Evolutionary conservation across 768 basidiomycete species (phyloP), one percentile per base, ranked within the genome.

Genomic region (Porphyrellus cyaneotinctus): DNA sequence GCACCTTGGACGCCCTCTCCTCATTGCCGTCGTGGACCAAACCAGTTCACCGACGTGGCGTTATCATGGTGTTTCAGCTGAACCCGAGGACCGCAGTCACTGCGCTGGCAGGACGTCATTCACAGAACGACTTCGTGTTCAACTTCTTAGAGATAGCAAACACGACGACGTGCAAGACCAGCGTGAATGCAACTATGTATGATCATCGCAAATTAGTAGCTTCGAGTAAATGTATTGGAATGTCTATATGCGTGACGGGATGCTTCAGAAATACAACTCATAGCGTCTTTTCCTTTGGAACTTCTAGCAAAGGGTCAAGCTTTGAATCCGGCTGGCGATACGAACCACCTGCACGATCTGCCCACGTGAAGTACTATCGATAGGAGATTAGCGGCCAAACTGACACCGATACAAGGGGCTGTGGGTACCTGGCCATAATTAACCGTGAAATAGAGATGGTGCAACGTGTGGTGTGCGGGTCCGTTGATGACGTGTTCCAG

Each of bases 391-490:
- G 63, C 54, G 47, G 43, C 8, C 31, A 17, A 31, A 7, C 13
- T 10, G 23, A n/a, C 33, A 15, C 13, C 43, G 47, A 54, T 51
- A 41, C 53, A 14, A 47, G 17, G 14, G 39, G 47, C 30, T 42
- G 87, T 61, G 70, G 74, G 59, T 67, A 86, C 85, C 77, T 93
- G 91, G 22, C 93, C 94, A 70, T 93, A 95, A 75, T 98, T 98
- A 60, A 89, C 88, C 38, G 88, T 97, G 74, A 97, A 98, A 75
- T 95, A 95, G 20, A 99, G 74, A 65, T 98, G 97, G 68, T 97
- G 95, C 38, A 97, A 76, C 0, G 95, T 98, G 69, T 99, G 97
- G 62, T 99, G 97, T 2, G 95, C 92, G 3, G 97, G 95, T n/a
- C 93, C 94, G 71, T 98, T 99, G 73, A 99, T 94, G 66, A 89